Conservation (phyloP, 306 rosid species). For the Hippophae rhamnoides region DNA sequence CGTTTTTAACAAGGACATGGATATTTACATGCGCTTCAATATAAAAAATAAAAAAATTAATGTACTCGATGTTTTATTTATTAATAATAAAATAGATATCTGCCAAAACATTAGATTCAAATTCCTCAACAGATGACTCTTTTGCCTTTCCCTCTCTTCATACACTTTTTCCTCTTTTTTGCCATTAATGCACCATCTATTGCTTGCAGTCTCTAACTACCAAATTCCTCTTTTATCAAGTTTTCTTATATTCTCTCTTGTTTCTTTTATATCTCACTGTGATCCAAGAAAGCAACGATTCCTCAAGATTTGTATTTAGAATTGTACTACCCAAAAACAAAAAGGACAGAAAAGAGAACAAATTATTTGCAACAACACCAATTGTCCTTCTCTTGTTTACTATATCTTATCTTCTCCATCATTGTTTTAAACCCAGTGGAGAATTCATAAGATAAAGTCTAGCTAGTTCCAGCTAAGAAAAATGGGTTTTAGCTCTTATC, state of each 20-base stretch:
- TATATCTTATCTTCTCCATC: constrained; percentile 45
- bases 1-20: too few relatives aligned
- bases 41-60: too few relatives aligned
- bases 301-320: constrained; percentile 35
- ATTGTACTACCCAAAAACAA: too few relatives aligned
- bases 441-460: constrained; percentile 16
- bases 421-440: constrained; percentile 21
- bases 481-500: constrained; percentile 37
- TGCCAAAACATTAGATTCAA: too few relatives aligned
- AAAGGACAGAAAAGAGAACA: too few relatives aligned
- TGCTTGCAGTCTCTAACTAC: constrained; percentile 76
- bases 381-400: constrained; percentile 34
- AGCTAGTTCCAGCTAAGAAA: constrained; percentile 18
- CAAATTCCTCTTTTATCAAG: constrained; percentile 85
- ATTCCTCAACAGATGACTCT: too few relatives aligned
- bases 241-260: constrained; percentile 70
- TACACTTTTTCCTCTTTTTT: constrained; percentile 16
- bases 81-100: too few relatives aligned
- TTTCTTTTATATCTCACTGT: constrained; percentile 40
- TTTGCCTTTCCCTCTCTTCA: constrained; percentile 31
- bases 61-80: too few relatives aligned
- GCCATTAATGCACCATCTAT: constrained; percentile 38
- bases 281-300: constrained; percentile 89
- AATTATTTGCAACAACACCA: constrained; percentile 22
- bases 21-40: too few relatives aligned